These are phyloP conservation scores for Cyclotella sp. DNA, from an alignment of 108 stramenopile genomes.

Conservation along the genomic window DNA sequence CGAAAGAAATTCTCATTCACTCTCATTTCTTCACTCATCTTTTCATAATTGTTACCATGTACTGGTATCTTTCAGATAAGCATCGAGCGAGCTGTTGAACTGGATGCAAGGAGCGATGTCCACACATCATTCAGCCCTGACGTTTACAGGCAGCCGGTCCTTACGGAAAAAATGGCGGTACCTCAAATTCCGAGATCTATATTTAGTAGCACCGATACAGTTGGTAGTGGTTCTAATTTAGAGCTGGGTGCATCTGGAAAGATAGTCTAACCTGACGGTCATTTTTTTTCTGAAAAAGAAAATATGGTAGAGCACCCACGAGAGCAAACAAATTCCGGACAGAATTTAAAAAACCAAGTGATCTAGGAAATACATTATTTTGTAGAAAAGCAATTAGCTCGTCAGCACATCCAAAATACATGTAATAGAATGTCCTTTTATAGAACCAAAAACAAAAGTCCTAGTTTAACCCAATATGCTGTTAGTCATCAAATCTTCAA, in stretches of 20 bases:
- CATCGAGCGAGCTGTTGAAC: constrained; percentile 55
- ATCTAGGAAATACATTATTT: too few species aligned
- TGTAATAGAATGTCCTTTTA: too few species aligned
- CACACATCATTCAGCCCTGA: constrained; percentile 34
- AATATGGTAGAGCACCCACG: too few species aligned
- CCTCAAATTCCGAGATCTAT: constrained; percentile 4
- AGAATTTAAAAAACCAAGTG: too few species aligned
- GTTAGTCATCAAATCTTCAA: background rate
- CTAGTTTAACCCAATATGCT: background rate
- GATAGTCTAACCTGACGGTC: constrained; percentile 1
- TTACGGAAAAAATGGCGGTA: constrained; percentile 54
- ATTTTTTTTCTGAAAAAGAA: too few species aligned
- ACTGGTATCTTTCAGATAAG: background rate
- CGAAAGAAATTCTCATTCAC: background rate
- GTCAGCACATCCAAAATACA: too few species aligned
- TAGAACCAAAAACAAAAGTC: too few species aligned
- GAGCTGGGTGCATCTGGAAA: constrained; percentile 1
- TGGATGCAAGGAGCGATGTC: constrained; percentile 46
- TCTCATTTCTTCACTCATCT: background rate
- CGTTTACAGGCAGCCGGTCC: constrained; percentile 82
- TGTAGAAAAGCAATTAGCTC: too few species aligned
- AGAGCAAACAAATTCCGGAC: too few species aligned
- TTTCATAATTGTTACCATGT: background rate
- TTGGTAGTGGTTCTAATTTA: background rate
- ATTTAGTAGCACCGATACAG: background rate